phyloP scores from a whole-genome alignment of 1,284 basidiomycete species.

The Boletus semigastroideus region DNA sequence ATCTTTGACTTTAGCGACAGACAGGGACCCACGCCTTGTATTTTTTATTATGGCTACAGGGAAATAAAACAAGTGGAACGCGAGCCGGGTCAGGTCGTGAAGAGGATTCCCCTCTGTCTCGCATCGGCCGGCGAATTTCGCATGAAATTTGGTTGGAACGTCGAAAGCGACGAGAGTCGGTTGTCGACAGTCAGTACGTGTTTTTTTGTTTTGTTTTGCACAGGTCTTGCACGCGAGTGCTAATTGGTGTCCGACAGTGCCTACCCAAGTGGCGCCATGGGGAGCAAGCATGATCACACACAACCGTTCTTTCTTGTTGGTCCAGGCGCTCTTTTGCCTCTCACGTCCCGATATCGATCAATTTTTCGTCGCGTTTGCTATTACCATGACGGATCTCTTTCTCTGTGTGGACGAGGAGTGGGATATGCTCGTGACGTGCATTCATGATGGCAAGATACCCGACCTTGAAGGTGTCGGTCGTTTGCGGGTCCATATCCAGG shows the following conservation, averaged over 20 bases:
- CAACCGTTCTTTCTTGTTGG: conserved; percentile 13
- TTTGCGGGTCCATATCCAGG: conserved; percentile 6
- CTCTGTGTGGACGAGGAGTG: conserved; percentile 4
- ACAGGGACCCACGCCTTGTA: conserved; percentile 8
- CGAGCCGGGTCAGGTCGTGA: conserved; percentile 5
- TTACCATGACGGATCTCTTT: conserved; percentile 10
- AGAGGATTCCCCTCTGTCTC: conserved; percentile 11
- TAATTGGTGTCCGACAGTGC: conserved; percentile 5
- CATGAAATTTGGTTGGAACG: conserved; percentile 10
- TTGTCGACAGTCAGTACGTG: conserved; percentile 7
- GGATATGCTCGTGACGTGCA: conserved; percentile 3
- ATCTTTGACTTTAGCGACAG: conserved; percentile 5
- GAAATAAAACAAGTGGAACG: conserved; percentile 12
- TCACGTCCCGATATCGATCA: conserved; percentile 7
- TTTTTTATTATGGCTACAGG: conserved; percentile 11
- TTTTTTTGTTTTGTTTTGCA: too few species aligned
- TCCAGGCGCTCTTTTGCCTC: conserved; percentile 20
- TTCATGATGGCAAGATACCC: conserved; percentile 5
- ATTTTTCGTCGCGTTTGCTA: conserved; percentile 10
- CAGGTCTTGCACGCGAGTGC: not conserved
- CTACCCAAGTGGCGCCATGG: conserved; percentile 11
- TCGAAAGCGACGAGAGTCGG: conserved; percentile 10
- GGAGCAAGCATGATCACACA: conserved; percentile 11
- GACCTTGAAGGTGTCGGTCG: conserved; percentile 3
- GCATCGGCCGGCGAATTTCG: conserved; percentile 8